Evolutionary conservation across 257 asterid species (phyloP), one percentile per base, ranked within the genome.

Genomic region (Rubia yunnanensis): DNA sequence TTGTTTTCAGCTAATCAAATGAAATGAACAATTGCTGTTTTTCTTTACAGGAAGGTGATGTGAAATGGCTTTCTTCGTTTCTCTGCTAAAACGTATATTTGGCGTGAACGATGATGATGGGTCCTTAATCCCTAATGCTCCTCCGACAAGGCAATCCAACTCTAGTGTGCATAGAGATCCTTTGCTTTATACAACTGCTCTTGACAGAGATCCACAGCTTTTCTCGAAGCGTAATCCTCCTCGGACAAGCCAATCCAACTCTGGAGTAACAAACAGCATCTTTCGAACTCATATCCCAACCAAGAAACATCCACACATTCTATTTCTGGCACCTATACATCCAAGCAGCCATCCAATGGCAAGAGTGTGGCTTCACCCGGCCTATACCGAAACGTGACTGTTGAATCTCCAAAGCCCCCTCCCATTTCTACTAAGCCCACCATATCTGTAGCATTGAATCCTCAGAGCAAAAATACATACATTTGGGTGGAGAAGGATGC

Each of bases 341-440:
- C 54, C 22, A 48, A 48, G 24, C 22, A 48, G 7, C 27, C 26
- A 2, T 20, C 58, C 58, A 20, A 1, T 49, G 53, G 8, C 53
- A 15, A 38, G 44, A 38, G 15, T 9, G 3, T 13, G 44, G 44
- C 44, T 30, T 31, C 22, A 13, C 31, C 14, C 27, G 32, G 38
- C 44, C 48, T 20, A 60, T 35, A 50, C 41, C 31, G 10, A 60
- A 60, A 60, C 9, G 9, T 1, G 65, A 38, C 39, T 23, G 23
- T 22, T 22, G 56, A 49, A 17, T 1, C 56, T 49, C 56, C 26
- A 60, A 72, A 72, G 53, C 46, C 61, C 49, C 65, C 72, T 59
- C 58, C 71, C 20, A 5, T 72, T 23, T 72, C 78, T n/a, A 68
- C 55, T 35, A 68, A 64, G 24, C 74, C 70, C 1, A 69, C 70